phyloP scores from a whole-genome alignment of 177 flowering plant species.

The Vitis hybrid region DNA sequence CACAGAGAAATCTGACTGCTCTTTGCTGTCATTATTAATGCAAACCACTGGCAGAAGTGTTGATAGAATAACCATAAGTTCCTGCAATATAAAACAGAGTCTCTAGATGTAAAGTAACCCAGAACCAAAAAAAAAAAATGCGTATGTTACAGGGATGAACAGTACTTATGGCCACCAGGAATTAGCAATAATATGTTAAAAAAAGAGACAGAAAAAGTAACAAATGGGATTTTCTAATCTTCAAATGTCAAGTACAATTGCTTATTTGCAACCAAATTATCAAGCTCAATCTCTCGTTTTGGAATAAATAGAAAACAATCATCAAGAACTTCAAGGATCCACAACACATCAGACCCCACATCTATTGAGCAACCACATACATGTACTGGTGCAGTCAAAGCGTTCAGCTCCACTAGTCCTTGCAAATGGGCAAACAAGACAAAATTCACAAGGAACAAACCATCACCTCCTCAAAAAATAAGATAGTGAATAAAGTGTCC shows the following conservation, averaged over 20 bases:
- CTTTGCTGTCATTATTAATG: constrained; percentile 57
- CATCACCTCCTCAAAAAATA: background rate
- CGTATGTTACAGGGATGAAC: background rate
- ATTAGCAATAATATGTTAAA: background rate
- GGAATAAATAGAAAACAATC: too few species aligned
- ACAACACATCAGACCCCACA: too few species aligned
- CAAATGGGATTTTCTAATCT: background rate
- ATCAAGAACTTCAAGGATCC: too few species aligned
- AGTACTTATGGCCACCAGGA: background rate
- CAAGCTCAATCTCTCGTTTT: too few species aligned
- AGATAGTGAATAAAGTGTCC: too few species aligned
- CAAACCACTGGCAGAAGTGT: constrained; percentile 83
- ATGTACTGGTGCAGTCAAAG: too few species aligned
- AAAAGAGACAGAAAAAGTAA: background rate
- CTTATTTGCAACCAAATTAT: background rate
- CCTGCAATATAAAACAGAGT: constrained; percentile 41
- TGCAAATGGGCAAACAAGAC: too few species aligned
- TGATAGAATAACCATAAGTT: constrained; percentile 64
- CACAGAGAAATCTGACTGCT: constrained; percentile 55
- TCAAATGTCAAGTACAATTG: background rate
- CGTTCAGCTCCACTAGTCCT: too few species aligned
- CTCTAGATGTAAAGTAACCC: background rate
- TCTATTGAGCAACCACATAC: too few species aligned
- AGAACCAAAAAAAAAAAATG: background rate
- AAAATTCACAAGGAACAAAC: background rate